Evolutionary conservation across 345 rosid genomes (phyloP), one percentile per base, ranked within the genome.

Genomic region (Hypericum androsaemum): DNA sequence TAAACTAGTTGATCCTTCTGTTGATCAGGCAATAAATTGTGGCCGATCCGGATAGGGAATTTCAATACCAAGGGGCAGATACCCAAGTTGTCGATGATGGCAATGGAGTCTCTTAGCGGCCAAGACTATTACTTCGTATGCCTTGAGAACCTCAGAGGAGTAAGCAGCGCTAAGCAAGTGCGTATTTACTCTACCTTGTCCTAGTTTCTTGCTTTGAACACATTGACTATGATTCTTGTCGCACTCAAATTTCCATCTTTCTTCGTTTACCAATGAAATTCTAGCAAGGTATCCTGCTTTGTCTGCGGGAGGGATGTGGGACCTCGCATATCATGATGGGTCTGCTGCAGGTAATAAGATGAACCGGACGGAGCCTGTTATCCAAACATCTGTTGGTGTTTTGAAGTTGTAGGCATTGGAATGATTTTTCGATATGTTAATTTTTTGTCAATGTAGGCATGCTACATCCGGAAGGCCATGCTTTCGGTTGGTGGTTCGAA

Each of bases 21-120:
- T 67, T 56, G 32, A 52, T 12, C 71, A 80, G 82, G 76, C 45
- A 72, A 63, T 35, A 60, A 72, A 57, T 60, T 36, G 13, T 80
- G 80, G 83, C 80, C 77, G 17, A 66, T 83, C 63, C 70, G 90
- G 64, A 62, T 83, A 36, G 90, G 86, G 36, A 58, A 72, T 72
- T 50, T 78, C 64, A 70, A 60, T 12, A 62, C 70, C 49, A 64
- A 63, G 59, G 63, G 38, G 42, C 70, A 66, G 53, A 49, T 74
- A 22, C 67, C 84, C 16, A 56, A 59, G 54, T 65, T 77, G 50
- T 71, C 79, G 0, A 67, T 70, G 76, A 61, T 58, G 66, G 60
- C 65, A 17, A 76, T 83, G 82, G 77, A 72, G 16, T 70, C 73
- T 41, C 60, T 78, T 49, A 46, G 64, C 5, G 43, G 46, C 1